phyloP scores from a whole-genome alignment of 2,329 filamentous ascomycete species.

The Fusarium mangiferae region DNA sequence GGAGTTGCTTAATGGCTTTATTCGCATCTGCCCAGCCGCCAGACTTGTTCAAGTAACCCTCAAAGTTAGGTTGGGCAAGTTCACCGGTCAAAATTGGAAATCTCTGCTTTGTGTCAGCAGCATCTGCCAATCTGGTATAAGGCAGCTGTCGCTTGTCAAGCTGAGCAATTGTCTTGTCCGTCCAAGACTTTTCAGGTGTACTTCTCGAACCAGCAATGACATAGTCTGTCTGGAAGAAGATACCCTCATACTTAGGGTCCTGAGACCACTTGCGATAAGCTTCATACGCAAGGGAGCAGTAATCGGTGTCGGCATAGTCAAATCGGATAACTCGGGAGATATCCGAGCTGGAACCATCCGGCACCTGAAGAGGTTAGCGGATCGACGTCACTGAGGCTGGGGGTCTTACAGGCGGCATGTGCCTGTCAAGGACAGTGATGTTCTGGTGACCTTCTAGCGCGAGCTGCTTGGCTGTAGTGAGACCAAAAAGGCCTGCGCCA shows the following conservation, averaged over 20 bases:
- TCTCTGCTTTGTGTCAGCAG: neutral
- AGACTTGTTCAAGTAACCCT: constrained; percentile 22
- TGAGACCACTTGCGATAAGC: constrained; percentile 26
- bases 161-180: constrained; percentile 25
- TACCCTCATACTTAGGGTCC: constrained; percentile 22
- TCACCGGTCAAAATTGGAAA: constrained; percentile 15
- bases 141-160: constrained; percentile 12
- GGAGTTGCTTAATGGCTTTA: constrained; percentile 27
- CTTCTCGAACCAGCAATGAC: constrained; percentile 9
- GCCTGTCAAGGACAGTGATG: constrained; percentile 48
- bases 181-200: constrained; percentile 5
- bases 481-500: constrained; percentile 48
- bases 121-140: constrained; percentile 4
- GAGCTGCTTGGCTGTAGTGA: constrained; percentile 44
- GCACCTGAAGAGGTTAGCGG: constrained; percentile 27
- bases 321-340: constrained; percentile 50
- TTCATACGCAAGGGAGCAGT: constrained; percentile 63
- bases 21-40: constrained; percentile 34
- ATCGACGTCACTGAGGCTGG: neutral
- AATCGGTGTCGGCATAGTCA: constrained; percentile 72
- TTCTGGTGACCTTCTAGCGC: constrained; percentile 44
- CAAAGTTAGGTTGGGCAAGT: constrained; percentile 20
- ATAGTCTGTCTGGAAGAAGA: constrained; percentile 16
- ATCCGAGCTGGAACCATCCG: constrained; percentile 50
- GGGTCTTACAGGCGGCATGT: constrained; percentile 45